Evolutionary conservation across 768 basidiomycete genomes (phyloP), one percentile per base, ranked within the genome.

Genomic region (Serendipita sp.): DNA sequence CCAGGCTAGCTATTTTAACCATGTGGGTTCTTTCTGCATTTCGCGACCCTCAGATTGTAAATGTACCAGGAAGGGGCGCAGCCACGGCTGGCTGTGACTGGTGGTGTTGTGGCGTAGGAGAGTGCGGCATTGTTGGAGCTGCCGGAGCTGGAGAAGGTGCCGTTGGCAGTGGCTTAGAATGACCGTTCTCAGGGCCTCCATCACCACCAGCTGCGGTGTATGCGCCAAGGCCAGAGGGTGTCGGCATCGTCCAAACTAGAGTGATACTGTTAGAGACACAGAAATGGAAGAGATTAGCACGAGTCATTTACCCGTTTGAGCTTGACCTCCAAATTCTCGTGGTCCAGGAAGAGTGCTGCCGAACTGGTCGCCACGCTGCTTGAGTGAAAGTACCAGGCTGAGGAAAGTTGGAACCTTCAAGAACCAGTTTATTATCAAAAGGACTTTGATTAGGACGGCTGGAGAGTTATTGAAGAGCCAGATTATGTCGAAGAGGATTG

Each of bases 401-500:
- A 28, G 11, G 53, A 54, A 54, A 16, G 53, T 54, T 15, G 32
- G 24, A 11, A 54, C 32, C 30, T 54, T 54, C 15, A 54, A 54
- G 13, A 54, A 11, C 53, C 53, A 54, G 24, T 15, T 28, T 11
- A 54, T 15, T 16, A 54, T 54, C 13, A 54, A 13, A 32, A 54
- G 13, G 24, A 54, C 2, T 30, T 54, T 54, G 53, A 54, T 32
- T 11, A 54, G 53, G 53, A 32, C 32, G 35, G 41, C 60, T 18
- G 41, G 30, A 10, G 38, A 4, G 32, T 28, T 44, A 53, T 37
- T 65, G n/a, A 66, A 32, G 37, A 67, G 65, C 86, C 86, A 89
- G 34, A 90, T 72, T 64, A 91, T 74, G 72, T 92, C 90, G 67
- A 84, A 83, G 41, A 89, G 24, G 3, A 76, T 73, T 8, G 90